phyloP scores from a whole-genome alignment of 176 grass and related monocot genomes.

The Musa beccarii region DNA sequence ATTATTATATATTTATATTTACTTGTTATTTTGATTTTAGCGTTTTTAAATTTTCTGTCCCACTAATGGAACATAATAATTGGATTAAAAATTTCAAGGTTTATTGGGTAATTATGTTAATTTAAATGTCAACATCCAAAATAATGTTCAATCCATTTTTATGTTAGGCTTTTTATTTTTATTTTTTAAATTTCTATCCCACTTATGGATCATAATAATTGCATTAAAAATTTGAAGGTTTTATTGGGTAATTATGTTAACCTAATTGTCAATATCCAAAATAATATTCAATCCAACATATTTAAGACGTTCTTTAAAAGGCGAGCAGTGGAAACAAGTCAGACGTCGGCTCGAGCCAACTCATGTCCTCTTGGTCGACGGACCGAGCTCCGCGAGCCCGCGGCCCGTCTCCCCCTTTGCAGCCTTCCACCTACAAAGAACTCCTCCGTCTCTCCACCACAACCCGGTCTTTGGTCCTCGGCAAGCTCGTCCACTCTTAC shows the following conservation, averaged over 20 bases:
- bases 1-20: not conserved
- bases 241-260: too few species aligned
- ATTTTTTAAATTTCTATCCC: too few species aligned
- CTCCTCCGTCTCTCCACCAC: constrained; percentile 35
- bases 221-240: too few species aligned
- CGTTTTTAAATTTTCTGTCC: not conserved
- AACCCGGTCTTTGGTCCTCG: constrained; percentile 32
- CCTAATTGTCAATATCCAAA: too few species aligned
- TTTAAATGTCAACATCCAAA: too few species aligned
- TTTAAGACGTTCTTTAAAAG: not conserved
- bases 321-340: not conserved
- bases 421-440: constrained; percentile 28
- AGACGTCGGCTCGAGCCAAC: not conserved
- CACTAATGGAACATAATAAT: too few species aligned
- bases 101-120: too few species aligned
- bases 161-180: too few species aligned
- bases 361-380: not conserved
- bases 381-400: not conserved
- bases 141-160: too few species aligned
- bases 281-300: too few species aligned
- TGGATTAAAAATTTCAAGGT: too few species aligned
- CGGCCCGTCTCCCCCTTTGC: not conserved
- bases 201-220: too few species aligned
- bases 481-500: constrained; percentile 44
- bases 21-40: not conserved